Base-by-base conservation (phyloP, 192 early-diverging fungal genomes). In the Coemansia sp. region DNA sequence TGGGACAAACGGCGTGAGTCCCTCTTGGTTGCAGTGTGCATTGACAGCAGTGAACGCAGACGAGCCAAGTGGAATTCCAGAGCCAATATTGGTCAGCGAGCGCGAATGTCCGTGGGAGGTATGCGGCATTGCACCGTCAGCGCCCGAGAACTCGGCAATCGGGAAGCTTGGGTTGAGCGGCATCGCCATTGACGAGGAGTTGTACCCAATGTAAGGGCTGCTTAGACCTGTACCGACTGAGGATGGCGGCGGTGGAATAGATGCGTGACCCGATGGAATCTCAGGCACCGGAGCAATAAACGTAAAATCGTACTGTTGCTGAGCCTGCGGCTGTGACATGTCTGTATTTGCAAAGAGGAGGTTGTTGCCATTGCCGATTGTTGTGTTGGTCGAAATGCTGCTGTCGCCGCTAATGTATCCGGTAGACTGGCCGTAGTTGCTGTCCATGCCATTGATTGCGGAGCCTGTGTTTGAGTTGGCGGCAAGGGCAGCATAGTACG, bases 111-210 rank as follows among this genome's bases (percentile, higher is more conserved):
- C 66, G 48, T 81, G 78, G 18, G 54, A n/a, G 69, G 11, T 65
- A 13, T 63, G 48, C 41, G 68, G 32, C n/a, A 40, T 22, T 41
- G 47, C 39, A 48, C 66, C 57, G 7, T 41, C 5, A 15, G 67
- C 48, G 19, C 43, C 42, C 13, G 68, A 13, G 37, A 82, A 82
- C 43, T 82, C 80, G 6, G 80, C 71, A 26, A 82, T 67, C 13
- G 80, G 80, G 66, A 82, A 82, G 71, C 57, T 76, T 21, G 80
- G 80, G 63, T 82, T 82, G 40, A 82, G 61, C 46, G 80, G 80
- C 66, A 82, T 71, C 5, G 72, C 36, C 62, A 82, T 65, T 6
- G 80, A 62, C 56, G 80, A 68, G 52, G 56, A 21, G 16, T 68
- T 56, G 63, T 62, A 41, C 47, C 47, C 15, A 19, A 69, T 39